Base-by-base conservation (phyloP, 164 flowering plant genomes). In the Buxus sempervirens region DNA sequence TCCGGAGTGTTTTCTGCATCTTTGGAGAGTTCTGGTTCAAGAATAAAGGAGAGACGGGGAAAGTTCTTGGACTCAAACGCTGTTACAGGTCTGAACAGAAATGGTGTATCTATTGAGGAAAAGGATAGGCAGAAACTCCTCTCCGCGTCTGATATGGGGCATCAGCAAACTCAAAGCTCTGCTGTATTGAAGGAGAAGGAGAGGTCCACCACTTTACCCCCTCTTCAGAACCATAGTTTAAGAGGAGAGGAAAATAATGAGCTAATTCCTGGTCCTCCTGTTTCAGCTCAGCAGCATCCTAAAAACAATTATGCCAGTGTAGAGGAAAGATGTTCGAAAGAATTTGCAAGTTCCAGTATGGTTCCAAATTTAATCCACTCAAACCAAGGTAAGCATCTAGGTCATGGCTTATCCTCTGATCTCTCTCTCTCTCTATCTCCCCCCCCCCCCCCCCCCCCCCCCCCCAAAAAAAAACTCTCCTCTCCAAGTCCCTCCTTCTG, bases 221-320 rank as follows among this genome's bases (percentile, higher is more conserved):
- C 28, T 22, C 16, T 54, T 28, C 27, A 20, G n/a, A 65, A 32
- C 60, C 68, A 22, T 20, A 42, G 27, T 20, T 42, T 32, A 65
- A 27, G 10, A 28, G 60, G 56, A 51, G 28, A 54, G 48, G 69
- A 56, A 24, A 66, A 36, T 24, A 55, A 36, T 56, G 61, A 53
- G 45, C 22, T 66, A 56, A 36, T 28, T 65, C 28, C 68, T 3
- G 38, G 20, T 51, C 53, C 28, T 48, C 21, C n/a, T 4, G 36
- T 24, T 51, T 22, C 16, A 18, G 61, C 8, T 26, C 61, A 58
- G 61, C 61, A 56, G 45, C 20, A 58, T 56, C 36, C 61, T 24
- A 28, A 36, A 41, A 66, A 56, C 22, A 23, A 19, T 38, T 42
- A 65, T n/a, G 54, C 15, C 38, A 10, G 18, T 8, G 69, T 55